Base-by-base conservation (phyloP, 2,329 filamentous ascomycete species). In the Ceratocystiopsis sp. region DNA sequence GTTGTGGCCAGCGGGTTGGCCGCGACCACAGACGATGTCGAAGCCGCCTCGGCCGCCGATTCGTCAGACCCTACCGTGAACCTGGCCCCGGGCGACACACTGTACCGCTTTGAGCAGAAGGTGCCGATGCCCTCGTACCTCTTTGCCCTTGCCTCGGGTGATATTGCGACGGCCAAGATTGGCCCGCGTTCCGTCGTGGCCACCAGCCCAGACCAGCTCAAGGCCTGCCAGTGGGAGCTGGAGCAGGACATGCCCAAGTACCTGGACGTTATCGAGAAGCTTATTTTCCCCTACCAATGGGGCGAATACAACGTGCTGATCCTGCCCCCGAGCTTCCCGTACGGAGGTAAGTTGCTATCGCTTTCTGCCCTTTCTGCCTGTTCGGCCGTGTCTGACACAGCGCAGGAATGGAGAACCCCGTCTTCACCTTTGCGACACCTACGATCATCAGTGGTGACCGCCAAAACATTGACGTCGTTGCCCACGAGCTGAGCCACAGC, bases 391-490 rank as follows among this genome's bases (percentile, higher is more conserved):
- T 29, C 9, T 29, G 10, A 29, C 25, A 29, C 10, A 29, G 10
- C 10, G 25, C 25, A 29, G 82, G 78, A 48, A 86, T 86, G 81
- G 86, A 93, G 60, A 94, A 95, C 57, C 87, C 87, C 0, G 78
- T 94, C 42, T 94, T 83, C 63, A 96, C 91, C 0, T 96, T 93
- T 58, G 89, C 87, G 1, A 96, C 91, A 2, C 89, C 89, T 2
- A 93, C 86, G 34, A 81, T 96, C 52, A 86, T 98, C 55, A 91
- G 82, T 45, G 89, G 89, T 40, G 83, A 89, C 54, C 73, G 81
- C 37, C 81, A 94, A 56, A 96, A 96, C 52, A 76, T 96, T 17
- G 89, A 96, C 57, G 89, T 96, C 17, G 93, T 98, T 60, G 91
- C 91, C 2, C 91, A 94, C 58, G 87, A 77, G 71, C 55, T 81